A percentile compares a stretch with the other conserved stretches of the same genome.
These are phyloP conservation scores for Aspergillus sclerotioniger DNA, from an alignment of 495 filamentous ascomycete species.

Conservation along the genomic window DNA sequence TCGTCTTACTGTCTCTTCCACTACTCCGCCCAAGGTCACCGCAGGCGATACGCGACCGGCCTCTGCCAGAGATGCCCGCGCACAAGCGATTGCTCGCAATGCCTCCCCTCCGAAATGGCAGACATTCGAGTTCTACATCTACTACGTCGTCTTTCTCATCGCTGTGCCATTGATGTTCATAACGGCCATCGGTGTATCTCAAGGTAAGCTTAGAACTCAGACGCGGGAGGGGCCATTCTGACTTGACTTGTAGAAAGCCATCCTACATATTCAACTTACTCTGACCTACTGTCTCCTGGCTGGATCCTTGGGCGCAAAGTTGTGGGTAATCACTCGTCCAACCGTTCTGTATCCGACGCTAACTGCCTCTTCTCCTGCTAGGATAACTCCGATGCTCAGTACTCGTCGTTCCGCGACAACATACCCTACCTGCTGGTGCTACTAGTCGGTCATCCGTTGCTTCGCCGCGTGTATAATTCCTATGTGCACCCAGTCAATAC, in stretches of 20 bases:
- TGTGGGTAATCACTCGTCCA: constrained; percentile 44
- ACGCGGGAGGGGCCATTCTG: constrained; percentile 12
- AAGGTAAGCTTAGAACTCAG: constrained; percentile 51
- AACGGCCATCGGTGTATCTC: constrained; percentile 78
- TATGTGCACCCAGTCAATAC: constrained; percentile 20
- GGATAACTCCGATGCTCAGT: constrained; percentile 92
- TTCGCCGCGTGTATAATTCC: constrained; percentile 67
- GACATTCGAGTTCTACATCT: constrained; percentile 81
- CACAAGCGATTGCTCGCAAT: constrained; percentile 43
- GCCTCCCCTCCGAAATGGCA: constrained; percentile 69
- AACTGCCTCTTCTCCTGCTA: constrained; percentile 24
- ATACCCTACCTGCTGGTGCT: constrained; percentile 74
- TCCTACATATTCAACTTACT: constrained; percentile 75
- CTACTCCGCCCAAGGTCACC: constrained; percentile 57
- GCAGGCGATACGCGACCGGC: constrained; percentile 47
- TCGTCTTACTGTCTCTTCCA: constrained; percentile 74
- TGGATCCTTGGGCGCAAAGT: constrained; percentile 97
- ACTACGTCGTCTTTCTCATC: constrained; percentile 67
- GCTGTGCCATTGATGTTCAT: constrained; percentile 89
- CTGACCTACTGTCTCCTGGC: constrained; percentile 67
- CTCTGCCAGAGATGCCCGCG: constrained; percentile 44
- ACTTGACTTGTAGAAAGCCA: constrained; percentile 60
- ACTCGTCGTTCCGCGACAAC: constrained; percentile 81
- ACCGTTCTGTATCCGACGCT: neutral
- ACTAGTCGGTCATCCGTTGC: constrained; percentile 71